Evolutionary conservation across 345 rosid species (phyloP).

Genomic region (Angophora floribunda): DNA sequence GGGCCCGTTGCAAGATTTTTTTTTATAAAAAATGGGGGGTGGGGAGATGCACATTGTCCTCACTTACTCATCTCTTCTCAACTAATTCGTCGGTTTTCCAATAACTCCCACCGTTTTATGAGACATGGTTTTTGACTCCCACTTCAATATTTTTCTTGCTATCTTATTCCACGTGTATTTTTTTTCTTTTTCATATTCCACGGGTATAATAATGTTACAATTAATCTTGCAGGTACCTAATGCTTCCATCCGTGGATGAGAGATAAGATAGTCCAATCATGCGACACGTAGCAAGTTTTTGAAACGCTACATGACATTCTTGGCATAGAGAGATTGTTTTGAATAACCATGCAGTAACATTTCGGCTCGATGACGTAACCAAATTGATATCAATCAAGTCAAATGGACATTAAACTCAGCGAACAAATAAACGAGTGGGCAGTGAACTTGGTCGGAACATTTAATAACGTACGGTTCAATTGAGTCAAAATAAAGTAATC

Average conservation of each 20-base stretch:
- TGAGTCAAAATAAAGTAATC: neutral
- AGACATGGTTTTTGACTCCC: neutral
- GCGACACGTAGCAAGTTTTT: neutral
- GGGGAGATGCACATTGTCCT: neutral
- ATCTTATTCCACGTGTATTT: neutral
- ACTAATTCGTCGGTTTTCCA: neutral
- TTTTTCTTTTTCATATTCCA: no score
- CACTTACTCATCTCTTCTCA: neutral
- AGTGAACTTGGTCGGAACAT: neutral
- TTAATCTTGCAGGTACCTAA: neutral
- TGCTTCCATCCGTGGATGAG: neutral
- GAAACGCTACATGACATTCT: neutral
- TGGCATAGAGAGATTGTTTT: neutral
- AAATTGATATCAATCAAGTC: neutral
- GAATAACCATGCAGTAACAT: neutral
- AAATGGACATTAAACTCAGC: neutral
- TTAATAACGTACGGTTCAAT: neutral
- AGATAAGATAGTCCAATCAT: neutral
- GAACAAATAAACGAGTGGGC: neutral
- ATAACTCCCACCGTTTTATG: neutral
- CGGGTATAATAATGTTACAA: neutral
- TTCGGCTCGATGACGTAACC: neutral
- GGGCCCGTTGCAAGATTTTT: neutral
- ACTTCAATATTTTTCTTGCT: neutral
- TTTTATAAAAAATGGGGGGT: neutral